Evolutionary conservation across 768 basidiomycete species (phyloP), one percentile per base, ranked within the genome.

Genomic region (Boletus eberwhitei): DNA sequence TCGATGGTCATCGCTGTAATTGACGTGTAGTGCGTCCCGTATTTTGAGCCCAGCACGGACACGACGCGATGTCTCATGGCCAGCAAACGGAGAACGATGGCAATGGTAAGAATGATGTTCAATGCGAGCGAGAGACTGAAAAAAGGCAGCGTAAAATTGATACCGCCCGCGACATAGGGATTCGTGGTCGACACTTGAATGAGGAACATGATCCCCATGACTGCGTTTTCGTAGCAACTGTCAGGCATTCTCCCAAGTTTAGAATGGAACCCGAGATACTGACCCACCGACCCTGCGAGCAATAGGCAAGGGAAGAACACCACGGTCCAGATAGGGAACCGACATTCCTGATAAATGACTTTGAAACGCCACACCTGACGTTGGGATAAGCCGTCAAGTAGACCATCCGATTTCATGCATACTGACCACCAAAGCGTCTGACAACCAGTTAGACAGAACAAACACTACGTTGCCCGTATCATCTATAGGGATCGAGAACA

Each of bases 1-100:
- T 76, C 75, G 46, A 76, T 45, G 26, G 70, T 41, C 60, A 77
- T 73, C 5, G 74, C 63, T 9, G 61, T 64, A 6, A 74, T 50
- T 0, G 64, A 68, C 6, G 68, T 63, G 51, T 75, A 75, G 9
- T 63, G 60, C 5, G 40, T 43, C 5, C 65, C 62, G 37, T 66
- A 54, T 35, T 50, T 51, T 17, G 47, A 26, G 8, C 72, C 71
- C 1, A 76, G 46, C 2, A 49, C 50, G 1, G 34, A 21, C 1
- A 43, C 9, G 4, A 52, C 22, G 13, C 35, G 54, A 36, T 55
- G 32, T 19, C 69, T 66, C 8, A 61, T 53, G 34, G 34, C 14
- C 7, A 71, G 44, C 4, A 76, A 46, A 5, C 73, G 71, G 2
- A 50, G 22, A 0, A 62, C 68, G 52, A 76, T 73, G 16, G 63